Evolutionary conservation across 1,284 basidiomycete species (phyloP), one percentile per base, ranked within the genome.

Genomic region (Ceratobasidium sp.): DNA sequence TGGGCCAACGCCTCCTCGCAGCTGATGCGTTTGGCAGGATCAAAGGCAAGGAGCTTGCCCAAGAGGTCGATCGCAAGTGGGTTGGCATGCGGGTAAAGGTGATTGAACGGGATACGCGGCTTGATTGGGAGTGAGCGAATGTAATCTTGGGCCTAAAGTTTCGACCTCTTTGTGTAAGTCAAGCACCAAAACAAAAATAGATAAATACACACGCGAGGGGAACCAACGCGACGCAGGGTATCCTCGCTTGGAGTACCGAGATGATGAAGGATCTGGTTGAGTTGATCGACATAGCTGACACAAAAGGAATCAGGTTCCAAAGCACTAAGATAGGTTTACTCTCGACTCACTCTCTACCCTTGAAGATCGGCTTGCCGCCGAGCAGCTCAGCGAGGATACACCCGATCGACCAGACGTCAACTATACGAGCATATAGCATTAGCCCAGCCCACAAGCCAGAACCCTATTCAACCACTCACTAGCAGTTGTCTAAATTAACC

Each of bases 331-430:
- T 68, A 69, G 15, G 20, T 13, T 68, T 13, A 46, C 3, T 20
- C 18, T 39, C 26, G 12, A 87, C 92, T 83, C 85, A 97, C 93
- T 99, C 97, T 87, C 97, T 89, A 75, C 98, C 98, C 86, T 99
- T 99, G 90, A 96, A 99, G 83, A 99, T 99, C 0, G 98, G 98
- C 84, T 97, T 96, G 49, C 98, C 97, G 18, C 97, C 97, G 7
- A 99, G 89, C 15, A 99, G 89, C 86, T 99, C 98, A 1, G 98
- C 98, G 60, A 99, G 90, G 82, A 99, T 99, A 85, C 98, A 99
- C 9, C 98, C 98, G 46, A 99, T 94, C 0, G 95, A 97, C 97
- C 97, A 99, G 79, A 99, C 95, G 83, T 99, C 97, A 84, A 99
- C 79, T 80, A 61, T 20, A 64, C 39, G 51, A 53, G 61, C 67